Evolutionary conservation across 768 basidiomycete genomes (phyloP).

Genomic region (Glaciozyma antarctica): DNA sequence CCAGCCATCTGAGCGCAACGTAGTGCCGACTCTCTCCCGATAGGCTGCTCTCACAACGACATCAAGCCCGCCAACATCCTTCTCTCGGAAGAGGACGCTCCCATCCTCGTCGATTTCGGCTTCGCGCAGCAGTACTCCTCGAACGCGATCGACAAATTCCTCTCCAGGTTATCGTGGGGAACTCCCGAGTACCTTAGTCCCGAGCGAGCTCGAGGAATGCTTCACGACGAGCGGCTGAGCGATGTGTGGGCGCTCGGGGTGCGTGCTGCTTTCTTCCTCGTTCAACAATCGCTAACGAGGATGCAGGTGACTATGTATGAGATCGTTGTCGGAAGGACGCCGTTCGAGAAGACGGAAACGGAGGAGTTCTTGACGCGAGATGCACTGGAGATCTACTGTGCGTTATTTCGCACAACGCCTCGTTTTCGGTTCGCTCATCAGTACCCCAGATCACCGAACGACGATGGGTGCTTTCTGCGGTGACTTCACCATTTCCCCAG

Average conservation of each 20-base stretch:
- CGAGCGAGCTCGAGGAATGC: conserved; percentile 74
- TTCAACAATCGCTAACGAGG: conserved; percentile 55
- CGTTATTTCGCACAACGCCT: conserved; percentile 37
- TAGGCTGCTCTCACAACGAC: conserved; percentile 75
- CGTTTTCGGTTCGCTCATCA: no score
- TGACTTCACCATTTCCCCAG: conserved; percentile 18
- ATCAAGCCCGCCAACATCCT: conserved; percentile 94
- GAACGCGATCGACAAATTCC: conserved; percentile 23
- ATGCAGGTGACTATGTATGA: conserved; percentile 66
- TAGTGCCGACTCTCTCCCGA: no score
- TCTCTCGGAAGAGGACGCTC: conserved; percentile 55
- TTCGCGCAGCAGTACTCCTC: conserved; percentile 71
- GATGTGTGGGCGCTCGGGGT: conserved; percentile 47
- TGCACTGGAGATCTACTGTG: conserved; percentile 78
- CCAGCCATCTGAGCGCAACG: no score
- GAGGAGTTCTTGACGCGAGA: conserved; percentile 48
- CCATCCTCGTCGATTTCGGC: conserved; percentile 90
- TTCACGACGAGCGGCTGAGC: conserved; percentile 87
- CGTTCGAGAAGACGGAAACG: conserved; percentile 25
- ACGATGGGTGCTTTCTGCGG: conserved; percentile 28
- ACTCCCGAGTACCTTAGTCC: conserved; percentile 95
- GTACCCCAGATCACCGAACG: conserved; percentile 19
- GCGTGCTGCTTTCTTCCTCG: conserved; percentile 45
- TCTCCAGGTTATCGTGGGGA: conserved; percentile 44
- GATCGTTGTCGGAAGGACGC: conserved; percentile 76